Conservation (phyloP, 148 eudicot genomes). For the Vaccinium corymbosum region DNA sequence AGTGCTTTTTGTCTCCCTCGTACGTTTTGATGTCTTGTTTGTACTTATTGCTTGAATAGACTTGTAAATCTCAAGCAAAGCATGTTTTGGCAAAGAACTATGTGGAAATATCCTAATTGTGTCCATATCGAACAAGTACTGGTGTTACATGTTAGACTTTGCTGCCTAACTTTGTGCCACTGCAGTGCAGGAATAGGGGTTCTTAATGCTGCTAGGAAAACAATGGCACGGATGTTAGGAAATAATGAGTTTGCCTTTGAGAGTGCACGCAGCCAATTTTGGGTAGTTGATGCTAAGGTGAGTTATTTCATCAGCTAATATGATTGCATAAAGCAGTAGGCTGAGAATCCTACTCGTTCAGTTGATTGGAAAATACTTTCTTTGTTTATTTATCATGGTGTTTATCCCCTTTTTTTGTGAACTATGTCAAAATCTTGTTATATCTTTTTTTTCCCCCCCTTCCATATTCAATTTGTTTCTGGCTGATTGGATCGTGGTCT, state of each 20-base stretch:
- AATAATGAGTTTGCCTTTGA: constrained; percentile 79
- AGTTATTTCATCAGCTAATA: constrained; percentile 16
- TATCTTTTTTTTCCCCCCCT: not conserved
- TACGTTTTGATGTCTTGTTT: not conserved
- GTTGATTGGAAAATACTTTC: not conserved
- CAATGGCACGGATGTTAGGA: constrained; percentile 98
- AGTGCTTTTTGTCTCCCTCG: constrained; percentile 10
- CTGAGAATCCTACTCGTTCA: not conserved
- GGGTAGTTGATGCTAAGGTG: constrained; percentile 98
- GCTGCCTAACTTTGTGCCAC: constrained; percentile 14
- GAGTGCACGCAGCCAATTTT: constrained; percentile 93
- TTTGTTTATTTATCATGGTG: not conserved
- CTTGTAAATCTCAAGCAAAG: not conserved
- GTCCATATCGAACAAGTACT: not conserved
- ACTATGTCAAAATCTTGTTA: not conserved
- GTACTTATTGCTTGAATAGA: not conserved
- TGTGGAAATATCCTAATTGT: not conserved
- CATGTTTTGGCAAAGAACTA: not conserved
- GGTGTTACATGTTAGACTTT: not conserved
- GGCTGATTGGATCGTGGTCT: not conserved
- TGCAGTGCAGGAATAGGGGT: constrained; percentile 99
- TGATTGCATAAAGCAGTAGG: constrained; percentile 14
- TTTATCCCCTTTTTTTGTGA: not conserved
- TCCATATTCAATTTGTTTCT: not conserved
- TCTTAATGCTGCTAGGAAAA: constrained; percentile 95